A percentile compares a stretch with the other conserved stretches of the same genome.
Conservation (phyloP, 2,329 filamentous ascomycete species). For the Paecilomyces fulvus region DNA sequence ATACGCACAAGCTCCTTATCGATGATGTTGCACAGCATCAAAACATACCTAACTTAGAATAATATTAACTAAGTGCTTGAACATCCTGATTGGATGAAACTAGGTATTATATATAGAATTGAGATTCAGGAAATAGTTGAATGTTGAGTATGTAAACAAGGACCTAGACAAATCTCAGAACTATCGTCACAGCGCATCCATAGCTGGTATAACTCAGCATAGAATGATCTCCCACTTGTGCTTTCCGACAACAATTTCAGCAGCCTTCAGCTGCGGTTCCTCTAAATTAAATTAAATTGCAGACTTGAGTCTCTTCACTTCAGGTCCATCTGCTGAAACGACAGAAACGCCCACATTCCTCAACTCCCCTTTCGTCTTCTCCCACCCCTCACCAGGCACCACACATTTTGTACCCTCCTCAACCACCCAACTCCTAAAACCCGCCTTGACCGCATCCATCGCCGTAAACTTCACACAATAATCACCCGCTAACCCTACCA, state of each 20-base stretch:
- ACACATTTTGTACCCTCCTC: conserved; percentile 72
- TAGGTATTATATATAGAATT: not conserved
- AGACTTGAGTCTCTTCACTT: conserved; percentile 44
- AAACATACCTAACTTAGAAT: not conserved
- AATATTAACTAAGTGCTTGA: not conserved
- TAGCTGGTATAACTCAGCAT: no score
- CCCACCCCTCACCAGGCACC: conserved; percentile 50
- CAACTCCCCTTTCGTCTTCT: conserved; percentile 46
- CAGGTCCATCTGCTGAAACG: conserved; percentile 48
- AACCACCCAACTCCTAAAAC: conserved; percentile 69
- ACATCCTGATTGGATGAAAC: not conserved
- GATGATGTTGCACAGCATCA: not conserved
- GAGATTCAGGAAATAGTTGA: not conserved
- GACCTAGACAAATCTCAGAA: not conserved
- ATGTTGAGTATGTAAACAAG: not conserved
- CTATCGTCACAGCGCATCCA: not conserved
- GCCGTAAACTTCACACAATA: conserved; percentile 83
- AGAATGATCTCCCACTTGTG: no score
- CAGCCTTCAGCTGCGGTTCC: not conserved
- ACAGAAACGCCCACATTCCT: conserved; percentile 53
- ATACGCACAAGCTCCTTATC: not conserved
- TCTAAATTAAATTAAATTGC: not conserved
- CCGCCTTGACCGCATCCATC: conserved; percentile 64
- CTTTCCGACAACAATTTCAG: no score
- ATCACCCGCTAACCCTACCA: conserved; percentile 79